These are phyloP conservation scores for Ascochyta fabae DNA, from an alignment of 2,329 filamentous ascomycete genomes.

Conservation along the genomic window DNA sequence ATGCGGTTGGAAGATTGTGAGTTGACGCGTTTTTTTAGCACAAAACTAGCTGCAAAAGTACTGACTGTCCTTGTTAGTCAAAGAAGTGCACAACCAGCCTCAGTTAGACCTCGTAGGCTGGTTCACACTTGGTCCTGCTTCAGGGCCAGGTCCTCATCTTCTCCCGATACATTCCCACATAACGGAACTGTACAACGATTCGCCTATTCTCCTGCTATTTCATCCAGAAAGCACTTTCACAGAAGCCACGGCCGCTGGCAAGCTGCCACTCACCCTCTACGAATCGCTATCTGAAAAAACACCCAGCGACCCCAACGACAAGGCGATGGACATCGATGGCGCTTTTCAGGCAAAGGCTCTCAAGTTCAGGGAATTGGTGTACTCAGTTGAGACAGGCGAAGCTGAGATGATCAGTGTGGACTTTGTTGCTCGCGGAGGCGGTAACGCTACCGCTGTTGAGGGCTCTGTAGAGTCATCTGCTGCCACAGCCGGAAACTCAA, in stretches of 20 bases:
- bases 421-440: slow-evolving; percentile 84
- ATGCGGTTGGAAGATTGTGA: slow-evolving; percentile 83
- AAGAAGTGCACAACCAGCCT: slow-evolving; percentile 83
- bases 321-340: slow-evolving; percentile 69
- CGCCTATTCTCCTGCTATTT: slow-evolving; percentile 85
- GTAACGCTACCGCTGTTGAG: slow-evolving; percentile 71
- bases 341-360: slow-evolving; percentile 58
- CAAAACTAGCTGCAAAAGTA: not conserved
- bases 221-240: slow-evolving; percentile 68
- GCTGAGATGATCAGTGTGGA: slow-evolving; percentile 98
- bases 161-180: slow-evolving; percentile 81
- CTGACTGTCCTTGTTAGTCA: slow-evolving; percentile 63
- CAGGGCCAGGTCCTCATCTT: slow-evolving; percentile 71
- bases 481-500: slow-evolving; percentile 18
- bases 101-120: slow-evolving; percentile 84
- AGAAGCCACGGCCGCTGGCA: slow-evolving; percentile 69
- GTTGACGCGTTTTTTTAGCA: slow-evolving; percentile 39
- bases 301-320: slow-evolving; percentile 43
- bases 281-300: slow-evolving; percentile 67
- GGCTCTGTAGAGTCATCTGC: slow-evolving; percentile 37
- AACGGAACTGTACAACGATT: slow-evolving; percentile 78
- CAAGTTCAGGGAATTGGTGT: slow-evolving; percentile 82
- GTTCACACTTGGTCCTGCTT: slow-evolving; percentile 79
- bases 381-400: slow-evolving; percentile 90
- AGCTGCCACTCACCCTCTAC: slow-evolving; percentile 88